These are phyloP conservation scores for Jacaranda copaia DNA, from an alignment of 257 asterid species.

Conservation along the genomic window DNA sequence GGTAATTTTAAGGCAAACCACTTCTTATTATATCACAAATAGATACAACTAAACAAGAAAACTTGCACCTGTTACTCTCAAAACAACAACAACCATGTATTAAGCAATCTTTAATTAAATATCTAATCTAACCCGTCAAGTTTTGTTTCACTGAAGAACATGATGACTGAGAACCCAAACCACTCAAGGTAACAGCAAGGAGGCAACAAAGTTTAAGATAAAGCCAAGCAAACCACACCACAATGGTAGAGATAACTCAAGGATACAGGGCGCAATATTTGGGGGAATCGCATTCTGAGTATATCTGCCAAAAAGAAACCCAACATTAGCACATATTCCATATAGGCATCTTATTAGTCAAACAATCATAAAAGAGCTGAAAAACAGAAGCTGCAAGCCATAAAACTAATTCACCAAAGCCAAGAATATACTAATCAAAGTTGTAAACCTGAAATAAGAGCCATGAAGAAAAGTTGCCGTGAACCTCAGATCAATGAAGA, in stretches of 20 bases:
- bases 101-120: not conserved
- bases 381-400: constrained; percentile 19
- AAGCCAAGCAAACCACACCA: constrained; percentile 28
- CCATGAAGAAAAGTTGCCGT: too few relatives aligned
- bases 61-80: not conserved
- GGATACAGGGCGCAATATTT: constrained; percentile 94
- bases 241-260: constrained; percentile 33
- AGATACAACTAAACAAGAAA: constrained; percentile 1
- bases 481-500: not conserved
- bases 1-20: too few relatives aligned
- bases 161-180: not conserved
- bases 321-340: constrained; percentile 30
- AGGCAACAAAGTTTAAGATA: not conserved
- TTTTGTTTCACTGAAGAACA: not conserved
- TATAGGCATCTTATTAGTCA: constrained; percentile 16
- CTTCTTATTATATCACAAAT: not conserved
- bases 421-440: constrained; percentile 20
- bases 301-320: constrained; percentile 66
- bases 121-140: not conserved
- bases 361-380: constrained; percentile 30
- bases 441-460: not conserved
- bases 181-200: constrained; percentile 18
- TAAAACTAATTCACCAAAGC: constrained; percentile 6
- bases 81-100: not conserved
- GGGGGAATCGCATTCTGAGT: constrained; percentile 82